Conservation (phyloP, 2,329 filamentous ascomycete genomes). For the Phaeosphaeriaceae sp. region DNA sequence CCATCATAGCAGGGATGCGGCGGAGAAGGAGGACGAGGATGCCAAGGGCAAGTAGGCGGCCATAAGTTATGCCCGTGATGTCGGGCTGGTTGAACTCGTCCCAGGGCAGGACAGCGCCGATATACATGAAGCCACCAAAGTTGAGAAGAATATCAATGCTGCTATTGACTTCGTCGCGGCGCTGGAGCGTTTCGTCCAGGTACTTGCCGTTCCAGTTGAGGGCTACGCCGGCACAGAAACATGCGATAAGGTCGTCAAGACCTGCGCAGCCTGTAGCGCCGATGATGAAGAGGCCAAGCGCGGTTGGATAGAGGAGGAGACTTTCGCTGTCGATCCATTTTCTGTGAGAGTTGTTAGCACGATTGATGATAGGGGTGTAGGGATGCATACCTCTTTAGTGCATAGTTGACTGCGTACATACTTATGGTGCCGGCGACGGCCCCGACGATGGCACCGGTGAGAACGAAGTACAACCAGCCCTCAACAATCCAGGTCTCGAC, state of each 20-base stretch:
- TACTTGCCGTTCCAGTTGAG: conserved; percentile 70
- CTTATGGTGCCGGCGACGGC: conserved; percentile 57
- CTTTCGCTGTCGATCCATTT: conserved; percentile 60
- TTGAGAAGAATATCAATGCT: conserved; percentile 65
- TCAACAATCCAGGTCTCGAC: conserved; percentile 65
- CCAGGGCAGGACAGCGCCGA: conserved; percentile 65
- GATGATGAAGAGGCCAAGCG: conserved; percentile 60
- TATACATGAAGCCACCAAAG: conserved; percentile 66
- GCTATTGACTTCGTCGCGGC: conserved; percentile 67
- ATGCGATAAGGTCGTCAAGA: conserved; percentile 66
- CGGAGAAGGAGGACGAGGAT: conserved; percentile 62
- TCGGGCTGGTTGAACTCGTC: conserved; percentile 60
- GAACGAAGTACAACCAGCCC: conserved; percentile 65
- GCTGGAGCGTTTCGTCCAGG: conserved; percentile 60
- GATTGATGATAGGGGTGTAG: neutral
- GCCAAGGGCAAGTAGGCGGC: conserved; percentile 59
- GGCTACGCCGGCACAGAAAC: conserved; percentile 64
- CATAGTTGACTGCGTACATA: conserved; percentile 55
- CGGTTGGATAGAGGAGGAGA: conserved; percentile 59
- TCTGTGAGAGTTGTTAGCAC: conserved; percentile 23
- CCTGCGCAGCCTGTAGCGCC: conserved; percentile 63
- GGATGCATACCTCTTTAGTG: conserved; percentile 32
- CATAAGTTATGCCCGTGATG: conserved; percentile 59
- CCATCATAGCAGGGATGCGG: conserved; percentile 62
- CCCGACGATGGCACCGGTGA: conserved; percentile 62